Evolutionary conservation across 768 basidiomycete species (phyloP).

Genomic region (Phlegmacium glaucopus): DNA sequence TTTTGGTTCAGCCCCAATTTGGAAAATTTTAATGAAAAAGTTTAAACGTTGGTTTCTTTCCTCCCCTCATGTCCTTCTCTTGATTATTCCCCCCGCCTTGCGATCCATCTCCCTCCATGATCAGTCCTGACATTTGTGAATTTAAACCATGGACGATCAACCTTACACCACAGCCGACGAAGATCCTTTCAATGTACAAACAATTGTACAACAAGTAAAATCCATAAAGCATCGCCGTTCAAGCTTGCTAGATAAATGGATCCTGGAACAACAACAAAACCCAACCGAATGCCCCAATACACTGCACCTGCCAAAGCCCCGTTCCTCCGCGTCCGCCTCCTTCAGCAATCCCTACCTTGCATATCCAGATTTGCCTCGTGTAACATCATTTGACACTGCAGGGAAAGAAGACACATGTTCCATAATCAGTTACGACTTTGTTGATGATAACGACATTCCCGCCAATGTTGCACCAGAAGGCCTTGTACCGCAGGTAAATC

Average conservation of each 20-base stretch:
- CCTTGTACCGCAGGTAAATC: slow-evolving; percentile 12
- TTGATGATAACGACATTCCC: slow-evolving; percentile 51
- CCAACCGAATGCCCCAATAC: slow-evolving; percentile 3
- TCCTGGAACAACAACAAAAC: slow-evolving; percentile 42
- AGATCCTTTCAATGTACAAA: slow-evolving; percentile 45
- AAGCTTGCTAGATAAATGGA: slow-evolving; percentile 55
- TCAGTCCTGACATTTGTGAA: slow-evolving; percentile 4
- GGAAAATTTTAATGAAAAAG: slow-evolving; percentile 24
- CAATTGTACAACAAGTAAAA: slow-evolving; percentile 21
- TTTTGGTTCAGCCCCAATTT: slow-evolving; percentile 28
- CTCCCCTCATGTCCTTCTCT: slow-evolving; percentile 14
- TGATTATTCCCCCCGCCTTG: slow-evolving; percentile 11
- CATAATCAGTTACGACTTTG: slow-evolving; percentile 44
- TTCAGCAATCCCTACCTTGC: slow-evolving; percentile 37
- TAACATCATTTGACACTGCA: slow-evolving; percentile 5
- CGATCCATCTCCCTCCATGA: slow-evolving; percentile 4
- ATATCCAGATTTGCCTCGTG: slow-evolving; percentile 35
- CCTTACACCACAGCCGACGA: slow-evolving; percentile 51
- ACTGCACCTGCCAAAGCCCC: slow-evolving; percentile 4
- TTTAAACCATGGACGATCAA: slow-evolving; percentile 31
- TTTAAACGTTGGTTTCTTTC: slow-evolving; percentile 24
- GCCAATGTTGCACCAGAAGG: slow-evolving; percentile 7
- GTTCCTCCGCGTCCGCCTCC: slow-evolving; percentile 14
- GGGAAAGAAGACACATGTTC: slow-evolving; percentile 27
- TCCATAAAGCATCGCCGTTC: slow-evolving; percentile 39